Evolutionary conservation across 139 green algal genomes (phyloP), one percentile per base, ranked within the genome.

Genomic region (Marvania coccoides): DNA sequence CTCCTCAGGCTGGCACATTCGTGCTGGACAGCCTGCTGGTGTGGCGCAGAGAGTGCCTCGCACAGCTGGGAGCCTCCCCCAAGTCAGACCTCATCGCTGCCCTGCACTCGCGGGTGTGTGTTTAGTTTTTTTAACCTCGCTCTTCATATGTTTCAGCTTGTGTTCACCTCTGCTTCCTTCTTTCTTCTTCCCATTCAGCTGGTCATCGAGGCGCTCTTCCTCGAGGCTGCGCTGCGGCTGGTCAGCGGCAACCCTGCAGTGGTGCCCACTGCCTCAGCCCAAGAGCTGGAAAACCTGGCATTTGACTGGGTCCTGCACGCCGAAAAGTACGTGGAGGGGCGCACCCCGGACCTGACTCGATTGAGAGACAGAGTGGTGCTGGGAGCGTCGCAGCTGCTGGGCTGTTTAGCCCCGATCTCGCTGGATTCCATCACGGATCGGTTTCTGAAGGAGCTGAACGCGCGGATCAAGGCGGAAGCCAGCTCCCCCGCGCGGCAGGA

Each of bases 221-320:
- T 92, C 38, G 83, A 92, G 45, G 72, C 71, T 5, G 48, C 80
- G 0, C 54, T 74, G 14, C 63, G 74, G 58, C 63, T 93, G 48
- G 68, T 85, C 24, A 60, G 66, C 30, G 65, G 65, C 19, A 48
- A 28, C 3, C 71, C 63, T 15, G 38, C 55, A 10, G 70, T 69
- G 14, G 63, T 85, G 23, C 47, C 55, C 19, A 62, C 58, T 19
- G 42, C 47, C 5, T 67, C 84, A 64, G 46, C 40, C 7, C 23
- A 53, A 6, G 76, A 76, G 23, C 29, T 83, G 47, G 70, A 81
- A 68, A 65, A 46, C 14, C 47, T 85, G 36, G 66, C 75, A 2
- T 88, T 89, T 63, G 78, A 87, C 58, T 88, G 81, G 81, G 47
- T 84, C 31, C 57, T 89, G 15, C 70, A 81, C 6, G 63, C 64